Conservation (phyloP, 1,284 basidiomycete species). For the Moesziomyces sp. region DNA sequence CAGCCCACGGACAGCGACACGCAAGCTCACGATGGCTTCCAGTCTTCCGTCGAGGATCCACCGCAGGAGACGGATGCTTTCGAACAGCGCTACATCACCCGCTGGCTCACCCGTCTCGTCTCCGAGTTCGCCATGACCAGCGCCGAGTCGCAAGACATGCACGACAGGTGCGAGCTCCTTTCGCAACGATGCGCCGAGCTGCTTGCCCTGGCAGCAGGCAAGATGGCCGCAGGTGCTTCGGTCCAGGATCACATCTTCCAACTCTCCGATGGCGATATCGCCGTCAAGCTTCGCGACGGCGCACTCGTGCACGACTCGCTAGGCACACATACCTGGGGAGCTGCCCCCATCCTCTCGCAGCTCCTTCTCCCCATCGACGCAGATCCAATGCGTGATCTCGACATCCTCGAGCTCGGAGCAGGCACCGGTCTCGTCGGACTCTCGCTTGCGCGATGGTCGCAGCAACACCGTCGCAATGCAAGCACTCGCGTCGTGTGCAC, state of each 20-base stretch:
- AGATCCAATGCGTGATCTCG: not conserved
- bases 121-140: slow-evolving; percentile 27
- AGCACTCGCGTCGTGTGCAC: slow-evolving; percentile 38
- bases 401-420: slow-evolving; percentile 61
- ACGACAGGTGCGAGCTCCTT: slow-evolving; percentile 10
- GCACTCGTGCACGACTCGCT: slow-evolving; percentile 58
- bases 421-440: slow-evolving; percentile 64
- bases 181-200: slow-evolving; percentile 42
- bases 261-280: slow-evolving; percentile 5
- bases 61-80: slow-evolving; percentile 31
- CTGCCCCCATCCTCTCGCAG: slow-evolving; percentile 57
- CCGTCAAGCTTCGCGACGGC: slow-evolving; percentile 49
- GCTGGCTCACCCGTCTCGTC: slow-evolving; percentile 46
- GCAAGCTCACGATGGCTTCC: not conserved
- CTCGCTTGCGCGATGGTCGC: slow-evolving; percentile 31
- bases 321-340: slow-evolving; percentile 61
- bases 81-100: slow-evolving; percentile 33
- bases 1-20: not conserved
- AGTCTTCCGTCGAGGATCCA: slow-evolving; percentile 22
- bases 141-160: slow-evolving; percentile 9
- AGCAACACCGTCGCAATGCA: not conserved
- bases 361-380: slow-evolving; percentile 38
- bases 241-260: slow-evolving; percentile 28
- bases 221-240: slow-evolving; percentile 44
- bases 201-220: slow-evolving; percentile 43